phyloP scores from a whole-genome alignment of 768 basidiomycete species.

The Xerocomellus dryophilus region DNA sequence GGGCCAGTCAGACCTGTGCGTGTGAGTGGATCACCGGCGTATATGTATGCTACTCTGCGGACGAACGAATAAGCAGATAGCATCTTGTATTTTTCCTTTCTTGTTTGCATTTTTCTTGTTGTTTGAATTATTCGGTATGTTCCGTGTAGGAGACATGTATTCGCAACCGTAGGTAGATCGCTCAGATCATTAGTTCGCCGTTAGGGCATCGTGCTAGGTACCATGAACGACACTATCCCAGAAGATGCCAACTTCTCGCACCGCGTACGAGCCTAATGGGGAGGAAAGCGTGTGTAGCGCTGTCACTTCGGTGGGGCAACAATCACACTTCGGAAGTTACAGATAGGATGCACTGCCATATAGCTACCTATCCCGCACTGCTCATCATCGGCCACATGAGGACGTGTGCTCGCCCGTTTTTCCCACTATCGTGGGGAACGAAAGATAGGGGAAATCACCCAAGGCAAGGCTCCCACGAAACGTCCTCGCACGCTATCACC shows the following conservation, averaged over 20 bases:
- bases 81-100: background rate
- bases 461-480: too few relatives aligned
- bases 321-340: background rate
- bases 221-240: too few relatives aligned
- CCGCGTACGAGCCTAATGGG: background rate
- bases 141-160: slow-evolving; percentile 9
- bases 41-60: slow-evolving; percentile 16
- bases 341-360: background rate
- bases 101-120: background rate
- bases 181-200: background rate
- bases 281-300: too few relatives aligned
- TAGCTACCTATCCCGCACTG: background rate
- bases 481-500: too few relatives aligned
- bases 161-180: background rate
- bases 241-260: too few relatives aligned
- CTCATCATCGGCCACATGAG: background rate
- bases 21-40: slow-evolving; percentile 18
- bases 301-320: background rate
- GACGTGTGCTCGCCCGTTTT: background rate
- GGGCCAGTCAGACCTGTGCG: slow-evolving; percentile 20
- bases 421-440: background rate
- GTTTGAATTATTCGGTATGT: slow-evolving; percentile 7
- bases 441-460: too few relatives aligned
- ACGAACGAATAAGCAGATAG: slow-evolving; percentile 9
- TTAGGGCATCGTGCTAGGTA: too few relatives aligned